These are phyloP conservation scores for Exophiala alcalophila DNA, from an alignment of 2,329 filamentous ascomycete species.

Conservation along the genomic window DNA sequence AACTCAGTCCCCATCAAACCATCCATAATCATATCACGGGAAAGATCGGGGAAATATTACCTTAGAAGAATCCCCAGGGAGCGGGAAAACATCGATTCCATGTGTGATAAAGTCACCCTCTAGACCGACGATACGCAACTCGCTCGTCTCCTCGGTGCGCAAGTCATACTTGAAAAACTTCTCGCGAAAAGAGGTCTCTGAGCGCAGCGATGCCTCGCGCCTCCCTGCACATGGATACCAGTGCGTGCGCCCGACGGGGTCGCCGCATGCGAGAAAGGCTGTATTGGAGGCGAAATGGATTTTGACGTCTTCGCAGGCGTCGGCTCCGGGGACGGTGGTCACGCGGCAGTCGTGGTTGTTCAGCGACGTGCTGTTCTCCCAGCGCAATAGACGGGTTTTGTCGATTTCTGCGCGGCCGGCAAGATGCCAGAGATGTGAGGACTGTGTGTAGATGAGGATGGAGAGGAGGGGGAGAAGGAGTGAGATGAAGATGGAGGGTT, in stretches of 20 bases:
- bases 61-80: conserved; percentile 17
- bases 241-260: conserved; percentile 19
- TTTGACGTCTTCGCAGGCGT: conserved; percentile 26
- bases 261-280: conserved; percentile 23
- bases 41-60: conserved; percentile 1
- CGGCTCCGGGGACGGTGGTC: conserved; percentile 8
- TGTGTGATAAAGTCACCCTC: conserved; percentile 28
- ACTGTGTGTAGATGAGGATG: conserved; percentile 16
- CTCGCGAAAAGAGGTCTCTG: conserved; percentile 24
- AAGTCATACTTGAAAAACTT: conserved; percentile 24
- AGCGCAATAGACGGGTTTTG: conserved; percentile 18
- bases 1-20: conserved; percentile 3
- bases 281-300: conserved; percentile 23
- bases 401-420: conserved; percentile 20
- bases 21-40: neutral
- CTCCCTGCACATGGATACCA: conserved; percentile 25
- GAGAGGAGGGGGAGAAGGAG: conserved; percentile 12
- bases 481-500: conserved; percentile 9
- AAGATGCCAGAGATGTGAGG: conserved; percentile 7
- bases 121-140: conserved; percentile 14
- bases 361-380: conserved; percentile 20
- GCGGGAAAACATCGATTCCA: conserved; percentile 20
- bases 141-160: conserved; percentile 15
- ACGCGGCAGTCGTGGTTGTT: conserved; percentile 22
- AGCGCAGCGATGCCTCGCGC: conserved; percentile 9